Evolutionary conservation across 495 filamentous ascomycete species (phyloP).

Genomic region (Hypoxylon fragiforme): DNA sequence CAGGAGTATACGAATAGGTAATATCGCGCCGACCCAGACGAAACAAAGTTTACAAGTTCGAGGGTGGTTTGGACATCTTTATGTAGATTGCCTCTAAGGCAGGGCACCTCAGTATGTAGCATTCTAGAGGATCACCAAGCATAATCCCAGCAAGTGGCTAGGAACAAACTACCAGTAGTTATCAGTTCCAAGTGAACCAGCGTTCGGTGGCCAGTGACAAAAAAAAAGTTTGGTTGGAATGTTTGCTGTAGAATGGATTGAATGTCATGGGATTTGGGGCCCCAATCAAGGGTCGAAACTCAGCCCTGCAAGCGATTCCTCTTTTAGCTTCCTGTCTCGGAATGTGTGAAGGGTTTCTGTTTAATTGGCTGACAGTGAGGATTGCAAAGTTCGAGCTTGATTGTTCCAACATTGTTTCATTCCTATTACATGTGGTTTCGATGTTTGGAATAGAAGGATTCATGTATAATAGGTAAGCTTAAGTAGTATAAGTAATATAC

Average conservation of each 20-base stretch:
- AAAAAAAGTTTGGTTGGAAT: too few relatives aligned
- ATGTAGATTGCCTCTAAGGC: slow-evolving; percentile 1
- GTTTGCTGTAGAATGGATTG: slow-evolving; percentile 11
- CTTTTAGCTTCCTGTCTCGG: background rate
- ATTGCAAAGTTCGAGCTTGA: too few relatives aligned
- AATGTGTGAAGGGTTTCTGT: background rate
- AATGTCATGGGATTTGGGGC: background rate
- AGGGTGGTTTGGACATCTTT: too few relatives aligned
- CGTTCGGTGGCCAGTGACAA: slow-evolving; percentile 1
- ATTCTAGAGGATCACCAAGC: background rate
- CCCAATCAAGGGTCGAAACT: slow-evolving; percentile 7
- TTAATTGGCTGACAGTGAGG: too few relatives aligned
- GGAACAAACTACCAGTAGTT: background rate
- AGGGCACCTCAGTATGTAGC: background rate
- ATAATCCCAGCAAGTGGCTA: background rate
- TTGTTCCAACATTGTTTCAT: too few relatives aligned
- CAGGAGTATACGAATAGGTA: too few relatives aligned
- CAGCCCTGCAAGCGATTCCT: slow-evolving; percentile 18
- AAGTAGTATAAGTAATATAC: too few relatives aligned
- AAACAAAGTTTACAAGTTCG: too few relatives aligned
- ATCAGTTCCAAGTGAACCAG: background rate
- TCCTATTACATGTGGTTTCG: too few relatives aligned
- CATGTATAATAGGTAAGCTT: too few relatives aligned
- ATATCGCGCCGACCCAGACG: too few relatives aligned
- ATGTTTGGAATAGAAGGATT: too few relatives aligned